phyloP scores from a whole-genome alignment of 2,329 filamentous ascomycete genomes.

The Colletotrichum tabaci region DNA sequence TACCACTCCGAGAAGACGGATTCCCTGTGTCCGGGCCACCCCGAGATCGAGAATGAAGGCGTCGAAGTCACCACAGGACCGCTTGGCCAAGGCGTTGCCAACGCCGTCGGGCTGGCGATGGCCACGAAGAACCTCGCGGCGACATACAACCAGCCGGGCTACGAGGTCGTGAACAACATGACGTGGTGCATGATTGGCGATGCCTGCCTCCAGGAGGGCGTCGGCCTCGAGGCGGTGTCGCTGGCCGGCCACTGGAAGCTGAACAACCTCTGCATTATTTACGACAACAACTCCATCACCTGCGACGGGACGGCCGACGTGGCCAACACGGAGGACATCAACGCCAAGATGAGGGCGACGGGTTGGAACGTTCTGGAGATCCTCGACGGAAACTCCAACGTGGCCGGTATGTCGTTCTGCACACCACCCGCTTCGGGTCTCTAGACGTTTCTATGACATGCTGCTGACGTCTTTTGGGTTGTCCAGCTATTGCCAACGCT shows the following conservation, averaged over 20 bases:
- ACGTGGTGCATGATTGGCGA: constrained; percentile 72
- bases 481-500: constrained; percentile 56
- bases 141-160: constrained; percentile 65
- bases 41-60: constrained; percentile 70
- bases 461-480: neutral
- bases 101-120: constrained; percentile 72
- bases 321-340: constrained; percentile 69
- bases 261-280: constrained; percentile 70
- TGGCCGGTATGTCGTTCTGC: constrained; percentile 50
- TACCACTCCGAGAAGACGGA: constrained; percentile 63
- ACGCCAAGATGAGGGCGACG: constrained; percentile 69
- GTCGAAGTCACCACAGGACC: constrained; percentile 73
- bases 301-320: constrained; percentile 70
- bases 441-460: too few relatives aligned
- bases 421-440: neutral
- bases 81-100: constrained; percentile 71
- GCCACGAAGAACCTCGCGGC: constrained; percentile 69
- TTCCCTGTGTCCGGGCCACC: constrained; percentile 67
- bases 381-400: constrained; percentile 65
- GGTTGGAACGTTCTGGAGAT: constrained; percentile 70
- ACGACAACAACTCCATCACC: constrained; percentile 73
- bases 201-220: constrained; percentile 71
- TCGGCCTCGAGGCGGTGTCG: constrained; percentile 68
- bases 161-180: constrained; percentile 63
- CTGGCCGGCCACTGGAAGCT: constrained; percentile 69